Conservation (phyloP, 768 basidiomycete genomes). For the Rhizopogon salebrosus region DNA sequence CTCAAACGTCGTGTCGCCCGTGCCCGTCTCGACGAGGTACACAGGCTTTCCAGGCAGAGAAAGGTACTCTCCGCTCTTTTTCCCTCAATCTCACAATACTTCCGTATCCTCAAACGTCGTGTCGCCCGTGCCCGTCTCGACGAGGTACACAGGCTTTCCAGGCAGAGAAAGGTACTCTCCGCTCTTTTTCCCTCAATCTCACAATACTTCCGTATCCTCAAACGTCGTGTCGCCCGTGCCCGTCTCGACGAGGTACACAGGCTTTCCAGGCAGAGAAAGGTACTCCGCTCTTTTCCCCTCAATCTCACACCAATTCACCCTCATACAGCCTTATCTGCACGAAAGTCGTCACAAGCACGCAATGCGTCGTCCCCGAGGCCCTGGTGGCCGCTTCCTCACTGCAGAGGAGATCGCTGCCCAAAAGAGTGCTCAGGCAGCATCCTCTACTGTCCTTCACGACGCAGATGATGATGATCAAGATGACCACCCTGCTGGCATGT, state of each 20-base stretch:
- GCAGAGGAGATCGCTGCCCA: slow-evolving; percentile 92
- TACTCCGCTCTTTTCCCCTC: slow-evolving; percentile 19
- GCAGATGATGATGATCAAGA: slow-evolving; percentile 36
- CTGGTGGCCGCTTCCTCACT: slow-evolving; percentile 95
- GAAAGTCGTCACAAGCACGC: slow-evolving; percentile 98
- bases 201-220: slow-evolving; percentile 95
- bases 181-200: background rate
- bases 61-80: slow-evolving; percentile 51
- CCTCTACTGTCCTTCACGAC: slow-evolving; percentile 37
- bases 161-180: slow-evolving; percentile 77
- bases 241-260: slow-evolving; percentile 92
- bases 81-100: slow-evolving; percentile 51
- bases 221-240: slow-evolving; percentile 85
- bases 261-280: slow-evolving; percentile 91
- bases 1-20: slow-evolving; percentile 91
- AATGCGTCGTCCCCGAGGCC: slow-evolving; percentile 93
- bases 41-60: slow-evolving; percentile 85
- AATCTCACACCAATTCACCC: slow-evolving; percentile 25
- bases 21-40: slow-evolving; percentile 89
- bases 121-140: slow-evolving; percentile 88
- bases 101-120: slow-evolving; percentile 94
- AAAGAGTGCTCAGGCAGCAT: slow-evolving; percentile 37
- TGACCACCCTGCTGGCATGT: slow-evolving; percentile 1
- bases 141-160: slow-evolving; percentile 88
- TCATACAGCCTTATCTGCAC: slow-evolving; percentile 86